Percentiles rank a stretch among this genome's conserved stretches.
Conservation (phyloP, 345 rosid genomes). For the Trapa bicornis region DNA sequence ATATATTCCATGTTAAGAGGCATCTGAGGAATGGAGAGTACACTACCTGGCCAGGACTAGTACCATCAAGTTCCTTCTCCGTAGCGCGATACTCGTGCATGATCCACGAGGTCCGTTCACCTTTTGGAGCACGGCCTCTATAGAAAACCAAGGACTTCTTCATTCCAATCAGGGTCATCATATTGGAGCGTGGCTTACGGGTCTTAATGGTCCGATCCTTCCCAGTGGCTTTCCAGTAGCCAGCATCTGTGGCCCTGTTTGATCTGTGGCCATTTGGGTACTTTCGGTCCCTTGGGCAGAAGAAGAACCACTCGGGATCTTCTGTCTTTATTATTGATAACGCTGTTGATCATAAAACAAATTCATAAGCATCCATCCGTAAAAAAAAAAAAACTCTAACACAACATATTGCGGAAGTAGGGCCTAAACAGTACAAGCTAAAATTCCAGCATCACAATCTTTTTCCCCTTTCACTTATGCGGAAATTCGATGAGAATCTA, state of each 20-base stretch:
- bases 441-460: not conserved
- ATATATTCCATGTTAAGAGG: not conserved
- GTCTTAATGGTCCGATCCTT: slow-evolving; percentile 76
- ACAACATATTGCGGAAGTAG: not conserved
- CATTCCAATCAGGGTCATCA: slow-evolving; percentile 51
- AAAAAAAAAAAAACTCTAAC: not conserved
- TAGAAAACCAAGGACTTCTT: slow-evolving; percentile 87
- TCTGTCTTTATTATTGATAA: slow-evolving; percentile 69
- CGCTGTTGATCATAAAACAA: slow-evolving; percentile 21
- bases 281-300: slow-evolving; percentile 79
- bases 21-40: not conserved
- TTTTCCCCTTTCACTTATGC: slow-evolving; percentile 1
- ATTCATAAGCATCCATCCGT: not conserved
- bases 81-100: slow-evolving; percentile 94
- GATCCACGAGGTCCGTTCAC: slow-evolving; percentile 76
- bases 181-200: slow-evolving; percentile 25
- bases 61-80: slow-evolving; percentile 57
- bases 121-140: slow-evolving; percentile 91
- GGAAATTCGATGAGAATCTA: slow-evolving; percentile 9
- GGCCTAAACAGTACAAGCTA: not conserved
- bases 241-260: slow-evolving; percentile 88
- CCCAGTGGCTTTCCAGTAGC: slow-evolving; percentile 95
- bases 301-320: slow-evolving; percentile 96
- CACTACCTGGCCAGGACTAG: slow-evolving; percentile 69
- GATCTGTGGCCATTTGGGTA: slow-evolving; percentile 93